Evolutionary conservation across 805 yeast species (phyloP), one percentile per base, ranked within the genome.

Genomic region (Kurtzmaniella fragi): DNA sequence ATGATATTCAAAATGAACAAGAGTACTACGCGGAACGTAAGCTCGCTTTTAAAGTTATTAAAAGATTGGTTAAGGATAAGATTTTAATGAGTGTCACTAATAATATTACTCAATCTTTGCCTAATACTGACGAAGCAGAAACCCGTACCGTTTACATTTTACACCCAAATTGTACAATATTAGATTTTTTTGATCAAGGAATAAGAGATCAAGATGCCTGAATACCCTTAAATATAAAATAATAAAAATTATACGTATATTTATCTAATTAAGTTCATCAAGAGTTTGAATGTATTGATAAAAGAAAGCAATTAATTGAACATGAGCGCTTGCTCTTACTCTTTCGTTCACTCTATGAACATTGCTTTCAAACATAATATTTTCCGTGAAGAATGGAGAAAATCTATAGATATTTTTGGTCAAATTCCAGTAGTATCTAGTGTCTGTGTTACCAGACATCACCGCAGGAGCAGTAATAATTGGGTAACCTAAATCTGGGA

Each of bases 151-250:
- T 69, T 27, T 69, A 67, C 48, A 67, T 68, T 17, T 50, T 69
- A 35, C 95, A 87, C 66, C 96, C 96, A 40, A 87, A 87, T 59
- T 84, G 90, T 64, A 84, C 89, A 13, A 77, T 84, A 42, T 71
- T 82, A 47, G 95, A 85, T 49, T 73, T 75, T 56, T 71, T 77
- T 45, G 80, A 75, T 43, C 75, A 61, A 44, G 42, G 59, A 5
- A 43, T 50, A 17, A 46, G 49, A 6, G 50, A 50, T 23, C 49
- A 45, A 35, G 56, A 42, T 11, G 44, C 42, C 15, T 43, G 46
- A 26, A 47, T 25, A 28, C 34, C 17, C 8, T 15, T 5, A 30
- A 17, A 6, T n/a, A 13, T 13, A 10, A 9, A 14, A 30, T n/a
- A 10, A 30, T 11, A 9, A 30, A 14, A 14, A 30, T 11, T 9